Percentiles rank a stretch among this genome's conserved stretches.
phyloP scores from a whole-genome alignment of 192 early-diverging fungal genomes.

The Martensiomyces pterosporus region DNA sequence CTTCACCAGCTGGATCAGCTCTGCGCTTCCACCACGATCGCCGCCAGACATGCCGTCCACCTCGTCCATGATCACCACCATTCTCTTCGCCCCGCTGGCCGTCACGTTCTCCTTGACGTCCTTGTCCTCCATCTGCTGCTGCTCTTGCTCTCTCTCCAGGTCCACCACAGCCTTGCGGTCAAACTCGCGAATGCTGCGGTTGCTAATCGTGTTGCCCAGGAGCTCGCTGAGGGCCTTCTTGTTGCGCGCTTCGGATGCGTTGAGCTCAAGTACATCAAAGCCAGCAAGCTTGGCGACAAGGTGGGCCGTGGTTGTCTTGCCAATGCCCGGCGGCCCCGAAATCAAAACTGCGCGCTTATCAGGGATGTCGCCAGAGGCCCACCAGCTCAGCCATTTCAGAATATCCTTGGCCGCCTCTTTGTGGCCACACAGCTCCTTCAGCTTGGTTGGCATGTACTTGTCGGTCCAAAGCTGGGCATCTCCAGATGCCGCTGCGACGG shows the following conservation, averaged over 20 bases:
- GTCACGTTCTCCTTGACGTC: conserved; percentile 14
- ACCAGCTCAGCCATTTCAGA: conserved; percentile 68
- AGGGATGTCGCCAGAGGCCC: conserved; percentile 51
- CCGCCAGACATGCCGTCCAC: conserved; percentile 99
- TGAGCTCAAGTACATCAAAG: conserved; percentile 87
- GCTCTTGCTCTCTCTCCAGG: conserved; percentile 14
- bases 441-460: conserved; percentile 81
- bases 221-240: conserved; percentile 74
- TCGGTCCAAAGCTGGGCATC: conserved; percentile 79
- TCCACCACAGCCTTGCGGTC: conserved; percentile 21
- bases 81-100: conserved; percentile 24
- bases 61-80: conserved; percentile 96
- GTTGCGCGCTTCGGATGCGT: conserved; percentile 93
- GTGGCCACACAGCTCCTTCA: conserved; percentile 87
- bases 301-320: conserved; percentile 95
- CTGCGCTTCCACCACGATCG: conserved; percentile 86
- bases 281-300: conserved; percentile 77
- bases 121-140: conserved; percentile 22
- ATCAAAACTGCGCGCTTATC: conserved; percentile 66
- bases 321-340: conserved; percentile 95
- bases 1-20: conserved; percentile 88
- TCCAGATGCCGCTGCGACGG: background rate
- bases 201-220: conserved; percentile 54
- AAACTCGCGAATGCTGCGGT: conserved; percentile 61
- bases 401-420: conserved; percentile 65